phyloP scores from a whole-genome alignment of 208 protist species.

The Leishmania guyanensis region DNA sequence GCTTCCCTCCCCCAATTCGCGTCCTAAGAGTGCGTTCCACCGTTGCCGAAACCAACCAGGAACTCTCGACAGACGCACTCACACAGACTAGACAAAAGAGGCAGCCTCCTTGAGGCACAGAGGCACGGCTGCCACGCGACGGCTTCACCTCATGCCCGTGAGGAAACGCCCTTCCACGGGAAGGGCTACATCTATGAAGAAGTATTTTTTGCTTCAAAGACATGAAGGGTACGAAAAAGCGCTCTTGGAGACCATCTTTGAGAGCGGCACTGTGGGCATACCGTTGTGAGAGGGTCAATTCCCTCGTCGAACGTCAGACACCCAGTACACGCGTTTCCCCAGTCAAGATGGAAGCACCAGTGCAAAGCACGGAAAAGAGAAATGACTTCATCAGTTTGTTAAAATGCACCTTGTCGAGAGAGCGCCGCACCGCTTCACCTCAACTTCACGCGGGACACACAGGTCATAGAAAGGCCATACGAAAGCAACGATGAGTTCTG shows the following conservation, averaged over 20 bases:
- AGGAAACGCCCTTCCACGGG: neutral
- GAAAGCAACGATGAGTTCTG: neutral
- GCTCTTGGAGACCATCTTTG: neutral
- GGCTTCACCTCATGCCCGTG: neutral
- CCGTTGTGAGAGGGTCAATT: conserved; percentile 24
- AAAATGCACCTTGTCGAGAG: neutral
- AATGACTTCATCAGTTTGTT: conserved; percentile 13
- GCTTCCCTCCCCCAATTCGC: neutral
- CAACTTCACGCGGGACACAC: neutral
- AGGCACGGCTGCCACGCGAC: neutral
- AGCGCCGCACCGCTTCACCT: neutral
- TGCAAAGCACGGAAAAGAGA: conserved; percentile 9
- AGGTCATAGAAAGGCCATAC: neutral
- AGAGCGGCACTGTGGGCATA: conserved; percentile 11
- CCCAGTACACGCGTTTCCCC: neutral
- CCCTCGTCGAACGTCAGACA: conserved; percentile 39
- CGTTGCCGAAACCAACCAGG: neutral
- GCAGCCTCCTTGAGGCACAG: neutral
- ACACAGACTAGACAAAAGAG: neutral
- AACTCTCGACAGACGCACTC: neutral
- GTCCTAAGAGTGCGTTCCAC: too few relatives aligned
- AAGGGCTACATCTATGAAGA: neutral
- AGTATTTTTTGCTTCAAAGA: neutral
- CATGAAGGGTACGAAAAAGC: neutral
- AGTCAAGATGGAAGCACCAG: neutral